Evolutionary conservation across 2,329 filamentous ascomycete species (phyloP).

Genomic region (Aphanocladium album): DNA sequence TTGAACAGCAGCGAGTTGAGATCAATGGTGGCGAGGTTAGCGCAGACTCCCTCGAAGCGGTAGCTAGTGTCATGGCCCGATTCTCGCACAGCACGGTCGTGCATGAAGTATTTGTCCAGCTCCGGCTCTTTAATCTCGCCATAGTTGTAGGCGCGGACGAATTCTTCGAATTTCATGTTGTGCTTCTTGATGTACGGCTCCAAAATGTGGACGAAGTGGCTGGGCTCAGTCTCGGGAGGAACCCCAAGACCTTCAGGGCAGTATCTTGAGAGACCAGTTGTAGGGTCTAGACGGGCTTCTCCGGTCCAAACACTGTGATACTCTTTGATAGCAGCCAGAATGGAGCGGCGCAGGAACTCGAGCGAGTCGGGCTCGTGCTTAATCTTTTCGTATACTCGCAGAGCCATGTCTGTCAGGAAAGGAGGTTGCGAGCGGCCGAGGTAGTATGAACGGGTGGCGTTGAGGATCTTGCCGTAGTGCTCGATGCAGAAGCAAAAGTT

Average conservation of each 20-base stretch:
- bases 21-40: conserved; percentile 87
- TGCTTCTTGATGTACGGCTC: conserved; percentile 80
- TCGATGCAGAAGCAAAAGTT: conserved; percentile 99
- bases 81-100: conserved; percentile 92
- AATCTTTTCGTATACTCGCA: conserved; percentile 90
- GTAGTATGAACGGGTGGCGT: conserved; percentile 95
- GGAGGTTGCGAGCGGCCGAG: conserved; percentile 90
- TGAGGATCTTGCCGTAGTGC: conserved; percentile 97
- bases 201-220: conserved; percentile 79
- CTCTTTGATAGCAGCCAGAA: conserved; percentile 92
- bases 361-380: conserved; percentile 74
- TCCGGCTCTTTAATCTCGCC: conserved; percentile 74
- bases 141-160: conserved; percentile 83
- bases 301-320: conserved; percentile 86
- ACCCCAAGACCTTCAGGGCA: conserved; percentile 78
- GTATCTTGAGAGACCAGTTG: conserved; percentile 78
- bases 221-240: conserved; percentile 84
- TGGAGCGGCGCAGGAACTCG: conserved; percentile 75
- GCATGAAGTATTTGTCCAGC: conserved; percentile 90
- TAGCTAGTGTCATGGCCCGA: conserved; percentile 97
- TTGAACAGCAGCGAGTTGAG: conserved; percentile 94
- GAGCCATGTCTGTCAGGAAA: conserved; percentile 94
- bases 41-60: conserved; percentile 81
- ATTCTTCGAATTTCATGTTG: conserved; percentile 74
- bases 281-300: conserved; percentile 70